Percentiles rank a stretch among this genome's conserved stretches.
Evolutionary conservation across 495 filamentous ascomycete species (phyloP).

Genomic region (Trichoderma virens): DNA sequence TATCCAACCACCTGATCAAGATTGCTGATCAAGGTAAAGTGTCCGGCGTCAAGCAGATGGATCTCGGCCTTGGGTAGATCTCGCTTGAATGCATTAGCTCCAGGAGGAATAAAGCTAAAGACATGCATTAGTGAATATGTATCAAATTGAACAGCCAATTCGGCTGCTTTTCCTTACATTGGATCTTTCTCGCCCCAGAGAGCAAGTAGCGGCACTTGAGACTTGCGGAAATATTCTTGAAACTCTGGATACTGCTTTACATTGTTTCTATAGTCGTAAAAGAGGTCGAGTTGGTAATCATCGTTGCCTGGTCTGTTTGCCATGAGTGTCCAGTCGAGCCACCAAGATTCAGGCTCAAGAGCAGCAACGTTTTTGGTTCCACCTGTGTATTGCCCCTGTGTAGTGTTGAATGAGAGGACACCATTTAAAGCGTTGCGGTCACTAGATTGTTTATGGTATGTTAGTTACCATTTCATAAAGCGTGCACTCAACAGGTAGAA

Average conservation of each 20-base stretch:
- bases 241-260: slow-evolving; percentile 48
- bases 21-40: slow-evolving; percentile 45
- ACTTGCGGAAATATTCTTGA: slow-evolving; percentile 48
- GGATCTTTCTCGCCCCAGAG: slow-evolving; percentile 57
- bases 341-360: slow-evolving; percentile 43
- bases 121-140: not conserved
- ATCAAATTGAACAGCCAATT: too few species aligned
- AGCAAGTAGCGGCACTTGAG: slow-evolving; percentile 48
- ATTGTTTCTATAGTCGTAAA: slow-evolving; percentile 51
- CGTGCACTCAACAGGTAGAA: not conserved
- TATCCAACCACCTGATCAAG: not conserved
- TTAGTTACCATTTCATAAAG: not conserved
- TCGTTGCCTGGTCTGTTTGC: slow-evolving; percentile 39
- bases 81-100: slow-evolving; percentile 52
- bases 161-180: slow-evolving; percentile 22
- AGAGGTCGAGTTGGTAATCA: slow-evolving; percentile 50
- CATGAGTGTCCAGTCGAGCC: slow-evolving; percentile 45
- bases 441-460: not conserved
- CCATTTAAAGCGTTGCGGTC: slow-evolving; percentile 33
- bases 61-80: slow-evolving; percentile 40
- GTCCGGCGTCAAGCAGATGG: slow-evolving; percentile 49
- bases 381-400: slow-evolving; percentile 46
- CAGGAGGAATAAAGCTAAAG: slow-evolving; percentile 41
- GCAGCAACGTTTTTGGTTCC: slow-evolving; percentile 30
- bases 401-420: slow-evolving; percentile 39